Evolutionary conservation across 2,329 filamentous ascomycete genomes (phyloP).

Genomic region (Botrytis tulipae): DNA sequence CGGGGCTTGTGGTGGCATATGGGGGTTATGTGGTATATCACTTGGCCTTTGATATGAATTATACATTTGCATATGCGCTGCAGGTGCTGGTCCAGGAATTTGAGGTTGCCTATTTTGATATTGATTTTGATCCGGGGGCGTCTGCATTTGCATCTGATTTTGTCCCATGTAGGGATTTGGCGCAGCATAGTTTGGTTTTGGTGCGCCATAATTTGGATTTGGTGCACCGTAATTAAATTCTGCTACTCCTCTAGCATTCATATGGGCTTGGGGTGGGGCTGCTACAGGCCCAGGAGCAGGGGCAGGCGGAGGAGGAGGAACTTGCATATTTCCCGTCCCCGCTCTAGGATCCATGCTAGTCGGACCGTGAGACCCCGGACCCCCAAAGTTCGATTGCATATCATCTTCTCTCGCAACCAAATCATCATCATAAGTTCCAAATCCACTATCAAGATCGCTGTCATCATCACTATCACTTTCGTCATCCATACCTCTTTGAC

Average conservation of each 20-base stretch:
- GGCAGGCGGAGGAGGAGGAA: background rate
- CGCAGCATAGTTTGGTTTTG: background rate
- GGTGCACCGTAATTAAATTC: background rate
- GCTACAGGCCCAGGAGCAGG: background rate
- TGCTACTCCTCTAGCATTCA: background rate
- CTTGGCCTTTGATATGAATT: background rate
- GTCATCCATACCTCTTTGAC: background rate
- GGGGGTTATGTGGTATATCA: background rate
- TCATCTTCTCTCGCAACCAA: background rate
- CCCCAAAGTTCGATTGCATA: background rate
- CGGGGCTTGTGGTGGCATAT: background rate
- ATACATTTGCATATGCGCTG: background rate
- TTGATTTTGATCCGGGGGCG: background rate
- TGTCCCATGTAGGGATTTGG: background rate
- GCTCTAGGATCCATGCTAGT: background rate
- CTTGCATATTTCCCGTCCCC: background rate
- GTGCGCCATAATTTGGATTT: background rate
- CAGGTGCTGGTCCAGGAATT: background rate
- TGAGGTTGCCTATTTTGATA: background rate
- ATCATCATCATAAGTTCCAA: constrained; percentile 13
- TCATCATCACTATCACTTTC: constrained; percentile 6
- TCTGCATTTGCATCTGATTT: background rate
- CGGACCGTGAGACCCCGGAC: background rate
- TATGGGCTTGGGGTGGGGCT: background rate
- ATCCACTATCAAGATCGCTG: constrained; percentile 12